Conservation (phyloP, 495 filamentous ascomycete species). For the Aspergillus avenaceus region DNA sequence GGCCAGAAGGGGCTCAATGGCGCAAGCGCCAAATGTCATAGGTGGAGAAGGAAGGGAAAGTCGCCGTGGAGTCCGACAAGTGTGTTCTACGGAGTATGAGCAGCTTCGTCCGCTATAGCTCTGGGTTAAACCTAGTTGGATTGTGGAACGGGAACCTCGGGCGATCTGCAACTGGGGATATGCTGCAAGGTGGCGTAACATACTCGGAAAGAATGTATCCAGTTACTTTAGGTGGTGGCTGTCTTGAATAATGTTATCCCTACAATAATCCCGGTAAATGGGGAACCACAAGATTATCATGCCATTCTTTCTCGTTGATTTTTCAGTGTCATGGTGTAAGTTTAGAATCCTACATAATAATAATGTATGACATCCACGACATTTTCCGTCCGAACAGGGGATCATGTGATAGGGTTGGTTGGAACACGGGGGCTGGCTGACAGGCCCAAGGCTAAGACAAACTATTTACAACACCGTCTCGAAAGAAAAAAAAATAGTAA, state of each 20-base stretch:
- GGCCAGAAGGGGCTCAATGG: not conserved
- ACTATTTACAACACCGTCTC: not conserved
- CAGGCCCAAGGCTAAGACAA: constrained; percentile 2
- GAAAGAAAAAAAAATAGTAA: not conserved
- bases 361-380: no score
- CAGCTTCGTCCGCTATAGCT: no score
- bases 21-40: constrained; percentile 7
- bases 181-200: not conserved
- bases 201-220: not conserved
- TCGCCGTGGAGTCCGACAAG: no score
- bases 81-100: no score
- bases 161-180: constrained; percentile 6
- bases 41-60: not conserved
- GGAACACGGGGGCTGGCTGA: constrained; percentile 11
- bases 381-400: no score
- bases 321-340: no score
- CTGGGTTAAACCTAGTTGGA: not conserved
- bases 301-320: no score
- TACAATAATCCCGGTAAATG: not conserved
- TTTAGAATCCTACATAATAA: no score
- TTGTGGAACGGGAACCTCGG: not conserved
- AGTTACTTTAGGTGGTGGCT: not conserved
- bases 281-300: not conserved
- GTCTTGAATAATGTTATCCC: no score
- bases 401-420: no score